phyloP scores from a whole-genome alignment of 2,329 filamentous ascomycete genomes.

The Talaromyces sp. region DNA sequence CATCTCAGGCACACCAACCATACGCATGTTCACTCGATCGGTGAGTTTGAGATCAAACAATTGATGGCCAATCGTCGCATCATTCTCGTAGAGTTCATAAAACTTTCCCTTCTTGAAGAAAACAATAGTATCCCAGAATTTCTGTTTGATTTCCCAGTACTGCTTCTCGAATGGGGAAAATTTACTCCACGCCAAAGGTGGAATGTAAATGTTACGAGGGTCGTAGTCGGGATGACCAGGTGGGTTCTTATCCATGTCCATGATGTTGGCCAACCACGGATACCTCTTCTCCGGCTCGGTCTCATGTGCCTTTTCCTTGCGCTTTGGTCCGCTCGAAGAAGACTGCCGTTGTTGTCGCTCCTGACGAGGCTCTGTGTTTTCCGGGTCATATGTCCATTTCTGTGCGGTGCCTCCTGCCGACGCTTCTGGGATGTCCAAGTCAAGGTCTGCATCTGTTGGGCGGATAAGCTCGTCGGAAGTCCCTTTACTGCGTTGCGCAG shows the following conservation, averaged over 20 bases:
- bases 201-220: slow-evolving; percentile 84
- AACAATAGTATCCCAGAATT: slow-evolving; percentile 94
- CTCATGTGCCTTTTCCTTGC: slow-evolving; percentile 67
- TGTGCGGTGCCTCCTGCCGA: slow-evolving; percentile 65
- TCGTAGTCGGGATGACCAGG: slow-evolving; percentile 84
- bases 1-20: slow-evolving; percentile 96
- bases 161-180: slow-evolving; percentile 97
- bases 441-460: slow-evolving; percentile 52
- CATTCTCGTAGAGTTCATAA: slow-evolving; percentile 96
- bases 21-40: slow-evolving; percentile 97
- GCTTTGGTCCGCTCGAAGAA: slow-evolving; percentile 32
- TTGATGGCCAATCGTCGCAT: slow-evolving; percentile 93
- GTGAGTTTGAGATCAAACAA: slow-evolving; percentile 97
- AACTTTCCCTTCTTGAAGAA: slow-evolving; percentile 99
- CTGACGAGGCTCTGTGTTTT: slow-evolving; percentile 52
- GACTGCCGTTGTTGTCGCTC: slow-evolving; percentile 39
- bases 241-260: slow-evolving; percentile 78
- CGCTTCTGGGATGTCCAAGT: slow-evolving; percentile 53
- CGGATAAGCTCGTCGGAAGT: slow-evolving; percentile 44
- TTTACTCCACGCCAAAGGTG: slow-evolving; percentile 70
- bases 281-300: slow-evolving; percentile 84
- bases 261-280: slow-evolving; percentile 80
- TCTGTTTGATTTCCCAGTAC: slow-evolving; percentile 99
- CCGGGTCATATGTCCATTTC: slow-evolving; percentile 74
- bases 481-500: slow-evolving; percentile 33